Evolutionary conservation across 306 rosid genomes (phyloP).

Genomic region (Fragaria vesca): DNA sequence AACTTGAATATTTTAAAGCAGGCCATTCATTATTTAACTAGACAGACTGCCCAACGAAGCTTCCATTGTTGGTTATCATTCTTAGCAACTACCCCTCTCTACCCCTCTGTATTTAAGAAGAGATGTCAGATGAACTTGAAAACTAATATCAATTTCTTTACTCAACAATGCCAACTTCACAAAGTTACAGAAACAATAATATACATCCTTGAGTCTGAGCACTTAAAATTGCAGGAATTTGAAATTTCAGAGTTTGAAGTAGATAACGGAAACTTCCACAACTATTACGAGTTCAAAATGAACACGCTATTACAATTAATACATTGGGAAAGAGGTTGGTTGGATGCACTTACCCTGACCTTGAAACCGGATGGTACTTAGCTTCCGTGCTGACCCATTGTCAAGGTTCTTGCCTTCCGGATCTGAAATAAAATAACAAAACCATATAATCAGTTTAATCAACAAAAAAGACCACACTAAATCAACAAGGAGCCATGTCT

Average conservation of each 20-base stretch:
- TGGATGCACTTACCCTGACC: conserved; percentile 36
- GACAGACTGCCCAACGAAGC: not conserved
- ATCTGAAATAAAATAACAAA: conserved; percentile 37
- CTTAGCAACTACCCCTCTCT: not conserved
- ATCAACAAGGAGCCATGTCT: conserved; percentile 11
- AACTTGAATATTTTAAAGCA: not conserved
- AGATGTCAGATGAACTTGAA: not conserved
- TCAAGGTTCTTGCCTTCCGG: conserved; percentile 27
- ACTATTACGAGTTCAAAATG: conserved; percentile 7
- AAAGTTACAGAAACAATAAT: not conserved
- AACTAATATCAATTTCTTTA: not conserved
- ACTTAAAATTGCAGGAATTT: not conserved
- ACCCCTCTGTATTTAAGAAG: not conserved
- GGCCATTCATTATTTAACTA: not conserved
- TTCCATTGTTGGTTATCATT: not conserved
- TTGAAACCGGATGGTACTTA: conserved; percentile 39
- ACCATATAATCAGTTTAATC: conserved; percentile 3
- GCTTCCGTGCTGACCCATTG: conserved; percentile 32
- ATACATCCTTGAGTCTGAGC: not conserved
- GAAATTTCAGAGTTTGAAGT: not conserved
- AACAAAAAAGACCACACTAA: conserved; percentile 13
- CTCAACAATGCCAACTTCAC: not conserved
- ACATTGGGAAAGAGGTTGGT: conserved; percentile 1
- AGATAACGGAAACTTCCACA: not conserved
- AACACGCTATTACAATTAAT: not conserved